Conservation (phyloP, 495 filamentous ascomycete species). For the Penicillium herquei region DNA sequence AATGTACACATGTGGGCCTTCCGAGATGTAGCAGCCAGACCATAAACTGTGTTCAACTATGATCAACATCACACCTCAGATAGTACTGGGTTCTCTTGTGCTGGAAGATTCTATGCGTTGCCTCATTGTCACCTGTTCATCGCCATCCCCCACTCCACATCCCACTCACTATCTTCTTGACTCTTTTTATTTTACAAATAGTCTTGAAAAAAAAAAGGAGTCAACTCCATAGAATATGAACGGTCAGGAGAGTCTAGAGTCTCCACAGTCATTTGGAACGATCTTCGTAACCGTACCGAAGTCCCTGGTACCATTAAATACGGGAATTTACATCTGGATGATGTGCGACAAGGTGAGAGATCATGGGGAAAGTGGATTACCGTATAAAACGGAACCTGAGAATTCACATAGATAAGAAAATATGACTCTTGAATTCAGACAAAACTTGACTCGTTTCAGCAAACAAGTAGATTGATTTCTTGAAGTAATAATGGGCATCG, state of each 20-base stretch:
- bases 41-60: background rate
- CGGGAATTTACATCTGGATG: background rate
- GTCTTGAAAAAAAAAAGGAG: background rate
- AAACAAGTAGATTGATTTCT: too few relatives aligned
- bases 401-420: too few relatives aligned
- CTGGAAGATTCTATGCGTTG: conserved; percentile 29
- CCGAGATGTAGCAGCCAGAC: background rate
- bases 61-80: conserved; percentile 12
- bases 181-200: background rate
- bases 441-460: too few relatives aligned
- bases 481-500: too few relatives aligned
- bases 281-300: conserved; percentile 7
- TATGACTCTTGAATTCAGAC: too few relatives aligned
- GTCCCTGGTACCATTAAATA: conserved; percentile 17
- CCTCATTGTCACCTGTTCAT: conserved; percentile 19
- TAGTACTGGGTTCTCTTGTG: conserved; percentile 3
- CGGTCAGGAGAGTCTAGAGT: background rate
- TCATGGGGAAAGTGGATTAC: too few relatives aligned
- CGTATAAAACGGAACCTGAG: too few relatives aligned
- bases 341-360: background rate
- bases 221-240: background rate
- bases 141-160: background rate
- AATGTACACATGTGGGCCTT: background rate
- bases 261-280: conserved; percentile 2
- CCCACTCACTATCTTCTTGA: background rate